phyloP scores from a whole-genome alignment of 176 grass and related monocot species.

The Phoenix dactylifera region DNA sequence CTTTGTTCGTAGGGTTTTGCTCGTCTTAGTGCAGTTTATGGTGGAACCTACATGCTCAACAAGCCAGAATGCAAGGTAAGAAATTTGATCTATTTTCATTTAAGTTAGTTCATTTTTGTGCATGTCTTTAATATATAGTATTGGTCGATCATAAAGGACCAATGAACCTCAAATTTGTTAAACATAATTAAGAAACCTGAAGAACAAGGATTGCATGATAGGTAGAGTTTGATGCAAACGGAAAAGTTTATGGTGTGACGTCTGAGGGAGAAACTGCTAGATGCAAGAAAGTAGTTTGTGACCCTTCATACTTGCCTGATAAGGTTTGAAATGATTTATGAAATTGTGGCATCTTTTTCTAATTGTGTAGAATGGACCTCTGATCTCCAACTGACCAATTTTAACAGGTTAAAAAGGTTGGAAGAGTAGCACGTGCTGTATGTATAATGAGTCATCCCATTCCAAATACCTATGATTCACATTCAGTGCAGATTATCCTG shows the following conservation, averaged over 20 bases:
- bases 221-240: conserved; percentile 69
- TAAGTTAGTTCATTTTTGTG: no score
- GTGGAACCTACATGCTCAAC: conserved; percentile 87
- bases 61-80: conserved; percentile 95
- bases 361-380: no score
- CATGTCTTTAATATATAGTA: no score
- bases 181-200: no score
- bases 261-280: conserved; percentile 79
- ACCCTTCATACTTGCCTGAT: conserved; percentile 61
- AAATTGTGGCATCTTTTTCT: no score
- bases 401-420: conserved; percentile 61
- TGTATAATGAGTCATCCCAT: conserved; percentile 95
- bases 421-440: conserved; percentile 79
- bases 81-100: neutral
- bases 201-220: conserved; percentile 4
- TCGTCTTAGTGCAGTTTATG: conserved; percentile 90
- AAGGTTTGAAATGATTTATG: conserved; percentile 35
- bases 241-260: conserved; percentile 67
- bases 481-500: conserved; percentile 84
- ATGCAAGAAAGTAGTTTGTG: conserved; percentile 83
- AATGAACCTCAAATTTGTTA: no score
- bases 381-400: no score
- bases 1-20: conserved; percentile 49
- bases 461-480: conserved; percentile 82
- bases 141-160: no score